These are phyloP conservation scores for Camelina neglecta DNA, from an alignment of 345 rosid genomes.

Conservation along the genomic window DNA sequence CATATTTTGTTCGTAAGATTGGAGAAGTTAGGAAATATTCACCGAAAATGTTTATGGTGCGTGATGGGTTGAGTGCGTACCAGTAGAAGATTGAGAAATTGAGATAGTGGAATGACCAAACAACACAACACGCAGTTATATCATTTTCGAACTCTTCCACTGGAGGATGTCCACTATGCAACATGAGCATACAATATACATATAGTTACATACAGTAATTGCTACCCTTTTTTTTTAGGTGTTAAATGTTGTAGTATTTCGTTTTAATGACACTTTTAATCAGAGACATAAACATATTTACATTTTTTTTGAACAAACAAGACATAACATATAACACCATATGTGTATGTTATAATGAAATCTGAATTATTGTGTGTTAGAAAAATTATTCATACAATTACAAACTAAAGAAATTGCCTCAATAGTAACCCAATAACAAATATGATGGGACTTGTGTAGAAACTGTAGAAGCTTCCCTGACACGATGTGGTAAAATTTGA, in stretches of 20 bases:
- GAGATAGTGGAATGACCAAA: conserved; percentile 22
- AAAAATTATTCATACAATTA: too few relatives aligned
- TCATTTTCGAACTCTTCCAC: conserved; percentile 19
- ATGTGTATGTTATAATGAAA: too few relatives aligned
- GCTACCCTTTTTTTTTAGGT: neutral
- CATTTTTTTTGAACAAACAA: too few relatives aligned
- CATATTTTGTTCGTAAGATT: neutral
- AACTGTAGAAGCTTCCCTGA: conserved; percentile 31
- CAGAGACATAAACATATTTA: too few relatives aligned
- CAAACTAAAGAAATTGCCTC: neutral
- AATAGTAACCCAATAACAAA: neutral
- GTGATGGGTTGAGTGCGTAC: conserved; percentile 28
- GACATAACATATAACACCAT: too few relatives aligned
- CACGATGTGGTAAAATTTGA: conserved; percentile 24
- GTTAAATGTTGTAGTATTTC: too few relatives aligned
- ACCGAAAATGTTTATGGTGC: neutral
- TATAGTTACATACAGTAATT: neutral
- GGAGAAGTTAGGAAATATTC: neutral
- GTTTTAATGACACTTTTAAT: too few relatives aligned
- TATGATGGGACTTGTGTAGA: conserved; percentile 24
- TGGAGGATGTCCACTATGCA: neutral
- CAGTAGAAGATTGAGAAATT: conserved; percentile 3
- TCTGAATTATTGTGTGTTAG: too few relatives aligned
- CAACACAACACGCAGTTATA: conserved; percentile 6
- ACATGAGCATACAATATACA: neutral